A percentile compares a stretch with the other conserved stretches of the same genome.
phyloP scores from a whole-genome alignment of 2,329 filamentous ascomycete genomes.

The Colletotrichum somersetense region DNA sequence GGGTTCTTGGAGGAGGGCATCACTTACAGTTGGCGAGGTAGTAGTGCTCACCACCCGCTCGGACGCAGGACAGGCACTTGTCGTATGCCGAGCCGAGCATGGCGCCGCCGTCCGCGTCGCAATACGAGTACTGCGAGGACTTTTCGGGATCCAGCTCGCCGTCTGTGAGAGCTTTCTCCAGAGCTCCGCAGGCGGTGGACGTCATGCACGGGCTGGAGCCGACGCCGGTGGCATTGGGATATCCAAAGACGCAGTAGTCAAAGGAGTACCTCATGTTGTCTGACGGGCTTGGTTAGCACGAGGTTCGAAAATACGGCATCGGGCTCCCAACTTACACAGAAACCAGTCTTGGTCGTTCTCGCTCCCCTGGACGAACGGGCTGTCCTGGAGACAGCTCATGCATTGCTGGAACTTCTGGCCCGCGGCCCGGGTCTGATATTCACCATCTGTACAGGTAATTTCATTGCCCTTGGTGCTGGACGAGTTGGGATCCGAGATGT shows the following conservation, averaged over 20 bases:
- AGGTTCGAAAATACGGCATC: too few species aligned
- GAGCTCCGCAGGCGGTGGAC: constrained; percentile 61
- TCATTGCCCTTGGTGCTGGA: constrained; percentile 59
- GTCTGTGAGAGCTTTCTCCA: constrained; percentile 56
- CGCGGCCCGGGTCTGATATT: constrained; percentile 52
- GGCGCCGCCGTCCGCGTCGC: constrained; percentile 54
- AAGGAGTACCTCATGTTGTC: constrained; percentile 68
- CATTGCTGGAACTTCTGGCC: constrained; percentile 64
- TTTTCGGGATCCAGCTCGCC: constrained; percentile 53
- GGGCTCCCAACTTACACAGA: constrained; percentile 59
- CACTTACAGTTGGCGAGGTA: constrained; percentile 65
- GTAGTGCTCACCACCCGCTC: constrained; percentile 55
- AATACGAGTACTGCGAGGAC: constrained; percentile 59
- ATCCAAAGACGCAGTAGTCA: constrained; percentile 65
- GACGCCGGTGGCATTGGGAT: constrained; percentile 60
- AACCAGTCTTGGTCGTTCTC: constrained; percentile 70
- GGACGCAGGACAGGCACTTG: constrained; percentile 61
- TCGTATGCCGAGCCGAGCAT: constrained; percentile 52
- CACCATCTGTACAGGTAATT: constrained; percentile 62
- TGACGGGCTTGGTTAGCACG: constrained; percentile 45
- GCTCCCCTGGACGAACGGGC: constrained; percentile 58
- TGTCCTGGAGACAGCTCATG: constrained; percentile 66
- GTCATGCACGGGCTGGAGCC: constrained; percentile 64
- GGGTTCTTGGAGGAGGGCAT: not conserved
- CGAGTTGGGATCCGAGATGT: constrained; percentile 60